These are phyloP conservation scores for Suillus placidus DNA, from an alignment of 768 basidiomycete species.

Conservation along the genomic window DNA sequence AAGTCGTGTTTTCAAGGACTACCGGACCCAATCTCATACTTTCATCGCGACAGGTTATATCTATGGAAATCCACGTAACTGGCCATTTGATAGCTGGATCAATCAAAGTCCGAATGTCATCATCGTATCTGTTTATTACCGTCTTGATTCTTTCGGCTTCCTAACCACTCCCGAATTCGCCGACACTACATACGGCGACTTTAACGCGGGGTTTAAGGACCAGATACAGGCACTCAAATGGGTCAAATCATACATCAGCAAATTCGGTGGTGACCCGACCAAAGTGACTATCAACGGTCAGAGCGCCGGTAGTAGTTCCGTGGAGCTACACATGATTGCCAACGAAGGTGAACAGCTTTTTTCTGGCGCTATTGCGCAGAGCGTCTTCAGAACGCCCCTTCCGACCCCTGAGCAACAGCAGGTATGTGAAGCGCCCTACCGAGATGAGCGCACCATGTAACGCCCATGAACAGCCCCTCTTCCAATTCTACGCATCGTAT, in stretches of 20 bases:
- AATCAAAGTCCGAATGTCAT: conserved; percentile 64
- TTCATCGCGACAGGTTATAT: conserved; percentile 44
- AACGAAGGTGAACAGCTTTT: conserved; percentile 46
- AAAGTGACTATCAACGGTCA: conserved; percentile 59
- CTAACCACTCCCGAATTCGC: conserved; percentile 53
- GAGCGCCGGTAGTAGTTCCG: conserved; percentile 58
- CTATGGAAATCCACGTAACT: conserved; percentile 63
- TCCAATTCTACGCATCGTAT: conserved; percentile 50
- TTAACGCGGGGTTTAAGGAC: conserved; percentile 59
- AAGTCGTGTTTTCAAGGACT: not conserved
- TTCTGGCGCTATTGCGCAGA: conserved; percentile 62
- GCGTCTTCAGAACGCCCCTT: conserved; percentile 56
- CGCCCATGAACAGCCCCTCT: conserved; percentile 44
- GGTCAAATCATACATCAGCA: conserved; percentile 40
- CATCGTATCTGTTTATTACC: conserved; percentile 69
- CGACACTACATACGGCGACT: conserved; percentile 43
- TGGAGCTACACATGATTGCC: conserved; percentile 61
- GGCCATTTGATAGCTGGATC: conserved; percentile 70
- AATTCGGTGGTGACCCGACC: conserved; percentile 44
- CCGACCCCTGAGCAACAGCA: conserved; percentile 54
- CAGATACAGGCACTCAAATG: conserved; percentile 47
- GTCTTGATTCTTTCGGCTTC: conserved; percentile 66
- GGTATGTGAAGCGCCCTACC: conserved; percentile 36
- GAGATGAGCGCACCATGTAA: not conserved
- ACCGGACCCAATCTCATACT: not conserved